These are phyloP conservation scores for Ogataea thermomethanolica DNA, from an alignment of 805 yeast genomes.

Conservation along the genomic window DNA sequence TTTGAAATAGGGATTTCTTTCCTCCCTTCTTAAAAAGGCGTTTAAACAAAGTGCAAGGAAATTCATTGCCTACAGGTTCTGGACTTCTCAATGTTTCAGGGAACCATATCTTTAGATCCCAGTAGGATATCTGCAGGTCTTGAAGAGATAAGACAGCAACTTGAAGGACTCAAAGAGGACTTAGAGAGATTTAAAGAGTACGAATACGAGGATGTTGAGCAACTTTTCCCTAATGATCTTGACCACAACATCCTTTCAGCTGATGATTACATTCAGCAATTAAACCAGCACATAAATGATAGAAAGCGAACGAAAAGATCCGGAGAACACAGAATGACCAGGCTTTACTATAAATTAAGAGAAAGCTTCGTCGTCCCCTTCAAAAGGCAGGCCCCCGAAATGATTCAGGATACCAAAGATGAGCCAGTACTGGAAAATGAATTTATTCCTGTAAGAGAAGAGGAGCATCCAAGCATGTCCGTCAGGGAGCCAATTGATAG, in stretches of 20 bases:
- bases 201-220: background rate
- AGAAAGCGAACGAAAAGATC: background rate
- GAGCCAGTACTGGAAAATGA: no score
- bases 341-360: slow-evolving; percentile 16
- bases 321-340: slow-evolving; percentile 16
- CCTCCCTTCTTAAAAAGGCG: background rate
- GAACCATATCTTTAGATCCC: slow-evolving; percentile 15
- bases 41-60: background rate
- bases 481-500: no score
- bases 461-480: no score
- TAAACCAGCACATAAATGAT: background rate
- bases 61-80: no score
- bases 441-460: no score
- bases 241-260: slow-evolving; percentile 1
- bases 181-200: slow-evolving; percentile 1
- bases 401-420: no score
- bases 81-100: slow-evolving; percentile 12
- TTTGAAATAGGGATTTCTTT: background rate
- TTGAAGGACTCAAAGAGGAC: slow-evolving; percentile 14
- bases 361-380: slow-evolving; percentile 15
- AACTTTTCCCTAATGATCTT: background rate
- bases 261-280: background rate
- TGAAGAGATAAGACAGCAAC: slow-evolving; percentile 13
- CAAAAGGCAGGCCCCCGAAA: slow-evolving; percentile 4
- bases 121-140: slow-evolving; percentile 10